Base-by-base conservation (phyloP, 2,329 filamentous ascomycete species). In the Penicillium sp. region DNA sequence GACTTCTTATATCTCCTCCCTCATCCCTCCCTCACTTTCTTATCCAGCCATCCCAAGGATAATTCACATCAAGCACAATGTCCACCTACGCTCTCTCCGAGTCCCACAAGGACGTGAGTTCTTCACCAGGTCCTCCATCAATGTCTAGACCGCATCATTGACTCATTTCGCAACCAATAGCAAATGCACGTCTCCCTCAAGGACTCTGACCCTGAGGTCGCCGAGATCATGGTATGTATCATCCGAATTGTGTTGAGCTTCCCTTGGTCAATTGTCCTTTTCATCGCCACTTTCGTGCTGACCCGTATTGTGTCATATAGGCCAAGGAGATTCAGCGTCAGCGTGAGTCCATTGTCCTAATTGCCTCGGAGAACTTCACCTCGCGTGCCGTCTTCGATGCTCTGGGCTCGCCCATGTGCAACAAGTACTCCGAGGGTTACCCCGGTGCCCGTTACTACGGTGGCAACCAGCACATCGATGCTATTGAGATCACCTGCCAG, bases 351-450 rank as follows among this genome's bases (percentile, higher is more conserved):
- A 96, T 99, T 81, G 91, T 98, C 75, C 89, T 99, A 77, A 99
- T 99, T 73, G 94, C 95, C 75, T 98, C 95, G 58, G 95, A 99
- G 84, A 99, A 99, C 85, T 93, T 99, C 81, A 99, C 95, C 60
- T 99, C 95, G 64, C 92, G 93, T 71, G 93, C 95, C 73, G 95
- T 99, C 74, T 96, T 96, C 83, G 93, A 99, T 82, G 95, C 95
- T 62, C 88, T 99, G 67, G 95, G 95, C 73, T 93, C 89, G 60
- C 90, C 90, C 78, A 96, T 95, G 90, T 92, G 91, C 80, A 96
- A 99, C 87, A 99, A 99, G 84, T 99, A 99, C 87, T 97, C 92
- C 17, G 95, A 99, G 85, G 95, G 95, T 67, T 96, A 96, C 80
- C 95, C 95, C 69, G 95, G 95, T 77, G 95, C 95, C 72, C 90